A percentile compares a stretch with the other conserved stretches of the same genome.
These are phyloP conservation scores for Cudoniella acicularis DNA, from an alignment of 495 filamentous ascomycete species.

Conservation along the genomic window DNA sequence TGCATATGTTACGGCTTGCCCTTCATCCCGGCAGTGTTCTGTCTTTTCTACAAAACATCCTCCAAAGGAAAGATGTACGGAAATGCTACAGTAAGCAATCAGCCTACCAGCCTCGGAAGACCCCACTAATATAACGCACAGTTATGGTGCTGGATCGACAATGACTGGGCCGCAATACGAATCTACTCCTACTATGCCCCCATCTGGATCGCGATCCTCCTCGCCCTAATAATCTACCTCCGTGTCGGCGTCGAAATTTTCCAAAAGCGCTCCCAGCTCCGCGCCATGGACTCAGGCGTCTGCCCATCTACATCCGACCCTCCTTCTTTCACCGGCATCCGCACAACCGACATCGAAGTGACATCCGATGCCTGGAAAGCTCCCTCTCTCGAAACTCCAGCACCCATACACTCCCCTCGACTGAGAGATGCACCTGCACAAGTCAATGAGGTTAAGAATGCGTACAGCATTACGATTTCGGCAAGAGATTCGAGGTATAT, in stretches of 20 bases:
- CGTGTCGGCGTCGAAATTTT: constrained; percentile 51
- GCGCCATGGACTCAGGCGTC: constrained; percentile 27
- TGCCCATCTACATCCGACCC: not conserved
- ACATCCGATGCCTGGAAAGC: constrained; percentile 6
- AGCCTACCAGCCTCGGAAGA: not conserved
- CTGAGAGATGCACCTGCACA: not conserved
- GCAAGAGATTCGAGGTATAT: not conserved
- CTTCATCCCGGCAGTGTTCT: constrained; percentile 62
- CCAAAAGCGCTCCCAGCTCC: constrained; percentile 50
- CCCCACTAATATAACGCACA: constrained; percentile 14
- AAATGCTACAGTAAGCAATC: constrained; percentile 51
- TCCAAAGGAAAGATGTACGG: constrained; percentile 60
- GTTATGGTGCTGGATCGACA: constrained; percentile 85
- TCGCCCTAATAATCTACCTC: constrained; percentile 69
- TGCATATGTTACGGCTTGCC: constrained; percentile 73
- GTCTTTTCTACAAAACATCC: constrained; percentile 54
- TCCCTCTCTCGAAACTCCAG: not conserved
- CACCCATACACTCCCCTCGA: not conserved
- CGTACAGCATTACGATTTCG: constrained; percentile 5
- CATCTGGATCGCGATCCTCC: constrained; percentile 73
- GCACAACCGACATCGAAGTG: constrained; percentile 12
- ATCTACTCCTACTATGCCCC: constrained; percentile 78
- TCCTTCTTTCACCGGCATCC: constrained; percentile 1
- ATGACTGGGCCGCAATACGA: constrained; percentile 64
- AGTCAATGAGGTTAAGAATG: not conserved